These are phyloP conservation scores for Artemisia argyi DNA, from an alignment of 129 eudicot species.

Conservation along the genomic window DNA sequence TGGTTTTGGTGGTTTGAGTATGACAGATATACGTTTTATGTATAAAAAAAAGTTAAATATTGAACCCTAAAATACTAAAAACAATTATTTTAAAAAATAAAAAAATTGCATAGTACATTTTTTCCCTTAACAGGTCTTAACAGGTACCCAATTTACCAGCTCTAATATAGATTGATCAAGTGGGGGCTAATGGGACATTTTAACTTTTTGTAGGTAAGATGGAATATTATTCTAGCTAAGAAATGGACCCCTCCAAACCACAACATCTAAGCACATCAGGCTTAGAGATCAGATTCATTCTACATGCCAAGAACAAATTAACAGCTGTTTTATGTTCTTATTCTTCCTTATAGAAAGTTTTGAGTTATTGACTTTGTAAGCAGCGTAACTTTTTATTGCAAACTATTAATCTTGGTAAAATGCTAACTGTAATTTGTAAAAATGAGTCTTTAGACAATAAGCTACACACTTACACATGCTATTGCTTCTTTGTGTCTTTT, in stretches of 20 bases:
- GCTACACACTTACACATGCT: no score
- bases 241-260: slow-evolving; percentile 32
- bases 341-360: not conserved
- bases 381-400: not conserved
- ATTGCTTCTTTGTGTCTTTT: no score
- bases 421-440: not conserved
- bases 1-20: no score
- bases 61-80: no score
- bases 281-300: slow-evolving; percentile 19
- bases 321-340: slow-evolving; percentile 34
- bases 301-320: slow-evolving; percentile 20
- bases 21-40: no score
- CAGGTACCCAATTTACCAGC: no score
- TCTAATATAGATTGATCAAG: not conserved
- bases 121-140: no score
- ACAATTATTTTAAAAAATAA: no score
- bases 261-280: slow-evolving; percentile 14
- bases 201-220: slow-evolving; percentile 42
- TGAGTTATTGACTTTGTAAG: slow-evolving; percentile 7
- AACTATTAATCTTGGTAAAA: not conserved
- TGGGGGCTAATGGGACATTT: slow-evolving; percentile 34
- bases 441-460: no score
- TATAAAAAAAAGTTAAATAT: no score
- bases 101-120: no score
- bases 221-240: slow-evolving; percentile 47